Evolutionary conservation across 2,329 filamentous ascomycete species (phyloP), one percentile per base, ranked within the genome.

Genomic region (Periconia sp.): DNA sequence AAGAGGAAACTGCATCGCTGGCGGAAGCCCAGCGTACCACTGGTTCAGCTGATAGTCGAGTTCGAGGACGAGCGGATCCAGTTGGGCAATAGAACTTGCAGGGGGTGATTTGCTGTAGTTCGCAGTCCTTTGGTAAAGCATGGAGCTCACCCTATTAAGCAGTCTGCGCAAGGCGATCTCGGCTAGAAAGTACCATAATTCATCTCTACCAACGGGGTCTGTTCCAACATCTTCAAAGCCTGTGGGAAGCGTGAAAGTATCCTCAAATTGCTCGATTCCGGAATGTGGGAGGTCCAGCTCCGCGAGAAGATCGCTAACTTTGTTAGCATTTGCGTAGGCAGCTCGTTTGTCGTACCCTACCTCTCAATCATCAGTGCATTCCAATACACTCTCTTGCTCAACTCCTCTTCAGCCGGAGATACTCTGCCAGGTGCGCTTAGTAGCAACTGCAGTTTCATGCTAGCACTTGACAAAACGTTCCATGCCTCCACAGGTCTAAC

Each of bases 111-210:
- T 68, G 6, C 56, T 61, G 37, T 63, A 67, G 8, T 55, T 63
- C 11, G 66, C 61, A 3, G 83, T 85, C 59, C 88, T 87, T 34
- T 86, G 86, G 66, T 91, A 91, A 50, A 91, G 87, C 57, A 90
- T 82, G 63, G 90, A 86, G 72, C 85, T 89, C 58, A 89, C 87
- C 45, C 87, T 80, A 65, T 91, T 91, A 54, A 92, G 78, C 3
- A 94, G 79, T 42, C 89, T 78, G 32, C 88, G 82, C 10, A 94
- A 74, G 4, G 88, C 88, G 50, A 94, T 92, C 60, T 92, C 88
- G 25, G 89, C 88, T 21, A 92, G 74, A 57, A 92, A 92, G 62
- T 94, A 94, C 88, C 89, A 92, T 11, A 92, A 75, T 46, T 92
- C 88, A 57, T 92, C 89, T 35, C 83, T 81, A 10, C 86, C 87